These are phyloP conservation scores for Fusarium heterosporum DNA, from an alignment of 2,329 filamentous ascomycete species.

Conservation along the genomic window DNA sequence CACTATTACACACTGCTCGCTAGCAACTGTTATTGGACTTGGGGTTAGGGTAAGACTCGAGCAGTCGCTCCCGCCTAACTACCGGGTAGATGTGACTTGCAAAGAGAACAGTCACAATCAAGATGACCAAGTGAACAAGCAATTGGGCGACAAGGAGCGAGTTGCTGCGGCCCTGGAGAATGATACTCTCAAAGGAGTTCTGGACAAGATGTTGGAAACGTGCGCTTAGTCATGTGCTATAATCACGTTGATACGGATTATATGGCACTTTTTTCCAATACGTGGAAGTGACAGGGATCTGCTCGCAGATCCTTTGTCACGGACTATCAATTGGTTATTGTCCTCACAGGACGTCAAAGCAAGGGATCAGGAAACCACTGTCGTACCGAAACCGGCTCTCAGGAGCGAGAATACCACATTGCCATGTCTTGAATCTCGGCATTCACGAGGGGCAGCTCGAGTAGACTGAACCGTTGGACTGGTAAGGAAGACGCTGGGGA, in stretches of 20 bases:
- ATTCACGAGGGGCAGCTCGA: slow-evolving; percentile 18
- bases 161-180: slow-evolving; percentile 97
- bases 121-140: slow-evolving; percentile 96
- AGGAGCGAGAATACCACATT: slow-evolving; percentile 28
- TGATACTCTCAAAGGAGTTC: slow-evolving; percentile 84
- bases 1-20: slow-evolving; percentile 95
- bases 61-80: slow-evolving; percentile 89
- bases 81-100: slow-evolving; percentile 90
- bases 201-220: slow-evolving; percentile 93
- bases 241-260: neutral
- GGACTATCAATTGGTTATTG: neutral
- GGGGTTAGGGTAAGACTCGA: slow-evolving; percentile 92
- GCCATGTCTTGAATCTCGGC: slow-evolving; percentile 31
- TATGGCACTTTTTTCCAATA: slow-evolving; percentile 4
- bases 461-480: slow-evolving; percentile 29
- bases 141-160: slow-evolving; percentile 94
- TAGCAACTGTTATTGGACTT: slow-evolving; percentile 95
- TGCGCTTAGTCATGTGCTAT: slow-evolving; percentile 65
- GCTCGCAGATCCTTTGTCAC: slow-evolving; percentile 12
- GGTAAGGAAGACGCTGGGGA: slow-evolving; percentile 17
- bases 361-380: slow-evolving; percentile 5
- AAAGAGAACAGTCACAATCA: slow-evolving; percentile 97
- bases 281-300: slow-evolving; percentile 4
- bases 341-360: slow-evolving; percentile 1
- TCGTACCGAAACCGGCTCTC: slow-evolving; percentile 16